phyloP scores from a whole-genome alignment of 192 early-diverging fungal genomes.

The Gaertneriomyces sp. region DNA sequence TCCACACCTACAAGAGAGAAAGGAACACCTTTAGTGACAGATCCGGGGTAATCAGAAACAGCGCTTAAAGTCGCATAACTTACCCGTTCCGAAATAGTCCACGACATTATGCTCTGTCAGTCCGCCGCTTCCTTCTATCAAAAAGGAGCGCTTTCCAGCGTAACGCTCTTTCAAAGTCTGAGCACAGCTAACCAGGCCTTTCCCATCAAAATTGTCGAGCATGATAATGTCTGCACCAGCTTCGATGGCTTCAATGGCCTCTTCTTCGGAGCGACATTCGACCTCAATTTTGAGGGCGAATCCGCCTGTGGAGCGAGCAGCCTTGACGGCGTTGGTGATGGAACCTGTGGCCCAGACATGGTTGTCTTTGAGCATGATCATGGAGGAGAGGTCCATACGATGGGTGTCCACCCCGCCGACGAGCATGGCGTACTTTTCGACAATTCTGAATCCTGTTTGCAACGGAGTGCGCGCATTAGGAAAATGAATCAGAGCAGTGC shows the following conservation, averaged over 20 bases:
- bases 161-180: conserved; percentile 73
- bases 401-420: conserved; percentile 97
- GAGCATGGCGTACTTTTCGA: conserved; percentile 97
- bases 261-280: conserved; percentile 86
- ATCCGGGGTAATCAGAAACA: conserved; percentile 4
- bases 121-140: conserved; percentile 95
- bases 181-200: conserved; percentile 62
- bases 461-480: conserved; percentile 3
- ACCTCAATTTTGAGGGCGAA: conserved; percentile 97
- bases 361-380: conserved; percentile 99
- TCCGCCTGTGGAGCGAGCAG: conserved; percentile 77
- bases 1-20: conserved; percentile 60
- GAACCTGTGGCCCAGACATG: conserved; percentile 76
- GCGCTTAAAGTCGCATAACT: not conserved
- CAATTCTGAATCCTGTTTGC: conserved; percentile 79
- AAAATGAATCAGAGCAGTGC: conserved; percentile 2
- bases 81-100: conserved; percentile 76
- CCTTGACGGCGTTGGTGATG: conserved; percentile 82
- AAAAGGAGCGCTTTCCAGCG: conserved; percentile 52
- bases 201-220: conserved; percentile 90
- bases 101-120: conserved; percentile 83
- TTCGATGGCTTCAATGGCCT: conserved; percentile 92
- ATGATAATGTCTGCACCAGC: conserved; percentile 97
- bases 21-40: not conserved
- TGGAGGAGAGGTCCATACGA: conserved; percentile 92